Percentiles rank a stretch among this genome's conserved stretches.
Conservation (phyloP, 768 basidiomycete species). For the Rickenella mellea region DNA sequence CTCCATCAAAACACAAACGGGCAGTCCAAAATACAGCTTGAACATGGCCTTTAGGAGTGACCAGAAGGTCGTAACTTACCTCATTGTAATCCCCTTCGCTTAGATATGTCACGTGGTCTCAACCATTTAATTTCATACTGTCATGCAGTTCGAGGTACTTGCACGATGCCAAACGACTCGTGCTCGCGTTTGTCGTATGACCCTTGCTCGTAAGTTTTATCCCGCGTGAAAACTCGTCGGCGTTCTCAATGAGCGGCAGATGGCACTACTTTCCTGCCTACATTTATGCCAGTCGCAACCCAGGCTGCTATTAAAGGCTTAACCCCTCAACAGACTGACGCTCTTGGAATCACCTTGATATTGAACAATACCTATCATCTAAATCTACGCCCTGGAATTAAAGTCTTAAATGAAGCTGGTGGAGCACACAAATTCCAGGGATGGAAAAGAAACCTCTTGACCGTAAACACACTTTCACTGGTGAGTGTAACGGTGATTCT, state of each 20-base stretch:
- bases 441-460: constrained; percentile 79
- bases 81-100: too few relatives aligned
- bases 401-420: constrained; percentile 63
- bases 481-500: constrained; percentile 2
- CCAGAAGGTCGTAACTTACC: too few relatives aligned
- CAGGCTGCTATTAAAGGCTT: constrained; percentile 89
- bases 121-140: too few relatives aligned
- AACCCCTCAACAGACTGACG: constrained; percentile 77
- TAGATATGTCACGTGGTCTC: too few relatives aligned
- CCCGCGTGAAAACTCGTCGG: constrained; percentile 5
- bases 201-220: constrained; percentile 48
- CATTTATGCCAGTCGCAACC: constrained; percentile 92
- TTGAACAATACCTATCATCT: constrained; percentile 90
- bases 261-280: constrained; percentile 74
- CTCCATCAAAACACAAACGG: too few relatives aligned
- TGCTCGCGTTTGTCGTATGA: constrained; percentile 82
- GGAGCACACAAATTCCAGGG: constrained; percentile 89
- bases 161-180: constrained; percentile 75
- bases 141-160: constrained; percentile 82
- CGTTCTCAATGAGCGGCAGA: constrained; percentile 30
- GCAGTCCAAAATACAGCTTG: too few relatives aligned
- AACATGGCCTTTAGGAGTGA: too few relatives aligned
- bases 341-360: constrained; percentile 72
- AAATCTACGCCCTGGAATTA: constrained; percentile 73
- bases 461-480: constrained; percentile 31